Conservation (phyloP, 495 filamentous ascomycete genomes). For the Annulohypoxylon nitens region DNA sequence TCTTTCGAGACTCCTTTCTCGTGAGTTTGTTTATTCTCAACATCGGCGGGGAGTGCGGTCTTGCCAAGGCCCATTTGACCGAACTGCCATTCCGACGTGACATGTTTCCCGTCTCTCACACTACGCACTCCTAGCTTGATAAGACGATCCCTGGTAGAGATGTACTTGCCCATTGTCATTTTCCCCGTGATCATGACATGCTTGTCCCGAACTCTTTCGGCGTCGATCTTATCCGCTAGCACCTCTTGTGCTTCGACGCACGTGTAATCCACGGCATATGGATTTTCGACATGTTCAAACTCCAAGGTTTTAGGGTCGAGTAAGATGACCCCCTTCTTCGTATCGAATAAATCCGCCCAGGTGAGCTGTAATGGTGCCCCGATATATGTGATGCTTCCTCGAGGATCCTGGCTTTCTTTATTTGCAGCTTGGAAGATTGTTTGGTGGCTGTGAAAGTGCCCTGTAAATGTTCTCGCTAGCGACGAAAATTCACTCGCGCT, state of each 20-base stretch:
- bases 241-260: constrained; percentile 36
- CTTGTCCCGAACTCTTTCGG: constrained; percentile 33
- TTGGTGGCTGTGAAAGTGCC: constrained; percentile 55
- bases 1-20: constrained; percentile 1
- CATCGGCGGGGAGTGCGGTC: constrained; percentile 26
- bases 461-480: constrained; percentile 52
- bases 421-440: constrained; percentile 41
- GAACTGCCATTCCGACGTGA: constrained; percentile 20
- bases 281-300: constrained; percentile 47
- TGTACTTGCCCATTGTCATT: constrained; percentile 44
- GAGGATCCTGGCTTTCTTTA: constrained; percentile 8
- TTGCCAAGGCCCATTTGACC: constrained; percentile 18
- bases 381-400: constrained; percentile 50
- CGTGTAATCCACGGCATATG: constrained; percentile 46
- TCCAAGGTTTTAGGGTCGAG: constrained; percentile 50
- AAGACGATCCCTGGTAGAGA: constrained; percentile 47
- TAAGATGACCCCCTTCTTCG: constrained; percentile 46
- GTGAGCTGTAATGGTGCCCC: constrained; percentile 50
- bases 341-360: constrained; percentile 52
- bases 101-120: constrained; percentile 45
- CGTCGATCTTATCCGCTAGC: constrained; percentile 35
- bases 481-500: constrained; percentile 46
- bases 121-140: constrained; percentile 46
- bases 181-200: constrained; percentile 51
- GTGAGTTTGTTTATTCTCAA: constrained; percentile 8